Evolutionary conservation across 768 basidiomycete genomes (phyloP).

Genomic region (Hypholoma fasciculare): DNA sequence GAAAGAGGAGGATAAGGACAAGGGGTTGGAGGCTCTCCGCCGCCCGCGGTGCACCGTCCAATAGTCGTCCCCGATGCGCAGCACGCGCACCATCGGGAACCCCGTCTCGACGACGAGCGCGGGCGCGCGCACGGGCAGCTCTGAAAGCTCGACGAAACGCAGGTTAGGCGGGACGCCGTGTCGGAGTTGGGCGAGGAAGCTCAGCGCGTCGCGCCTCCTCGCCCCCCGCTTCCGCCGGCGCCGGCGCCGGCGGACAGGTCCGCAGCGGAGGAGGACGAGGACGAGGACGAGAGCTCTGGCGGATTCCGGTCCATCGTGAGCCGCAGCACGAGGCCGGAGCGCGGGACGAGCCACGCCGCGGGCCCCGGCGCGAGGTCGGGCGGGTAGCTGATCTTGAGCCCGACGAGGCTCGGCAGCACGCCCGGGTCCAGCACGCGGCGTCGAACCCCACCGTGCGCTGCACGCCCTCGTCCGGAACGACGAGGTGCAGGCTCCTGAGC

Average conservation of each 20-base stretch:
- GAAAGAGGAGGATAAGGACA: constrained; percentile 7
- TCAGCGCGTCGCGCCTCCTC: constrained; percentile 35
- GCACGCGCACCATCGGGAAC: constrained; percentile 61
- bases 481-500: constrained; percentile 54
- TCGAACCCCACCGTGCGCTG: constrained; percentile 64
- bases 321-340: too few species aligned
- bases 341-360: constrained; percentile 72
- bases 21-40: background rate
- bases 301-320: too few species aligned
- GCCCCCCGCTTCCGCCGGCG: background rate
- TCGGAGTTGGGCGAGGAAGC: constrained; percentile 59
- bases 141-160: constrained; percentile 54
- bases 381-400: constrained; percentile 63
- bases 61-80: constrained; percentile 52
- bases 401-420: constrained; percentile 59
- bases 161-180: constrained; percentile 54
- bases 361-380: constrained; percentile 61
- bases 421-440: constrained; percentile 73
- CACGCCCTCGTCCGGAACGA: constrained; percentile 41
- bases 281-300: constrained; percentile 20
- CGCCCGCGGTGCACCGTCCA: constrained; percentile 53
- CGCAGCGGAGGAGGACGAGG: too few species aligned
- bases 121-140: constrained; percentile 42
- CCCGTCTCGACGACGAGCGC: constrained; percentile 52
- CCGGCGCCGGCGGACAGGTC: too few species aligned